phyloP scores from a whole-genome alignment of 148 eudicot species.

The Rhododendron ovatum region DNA sequence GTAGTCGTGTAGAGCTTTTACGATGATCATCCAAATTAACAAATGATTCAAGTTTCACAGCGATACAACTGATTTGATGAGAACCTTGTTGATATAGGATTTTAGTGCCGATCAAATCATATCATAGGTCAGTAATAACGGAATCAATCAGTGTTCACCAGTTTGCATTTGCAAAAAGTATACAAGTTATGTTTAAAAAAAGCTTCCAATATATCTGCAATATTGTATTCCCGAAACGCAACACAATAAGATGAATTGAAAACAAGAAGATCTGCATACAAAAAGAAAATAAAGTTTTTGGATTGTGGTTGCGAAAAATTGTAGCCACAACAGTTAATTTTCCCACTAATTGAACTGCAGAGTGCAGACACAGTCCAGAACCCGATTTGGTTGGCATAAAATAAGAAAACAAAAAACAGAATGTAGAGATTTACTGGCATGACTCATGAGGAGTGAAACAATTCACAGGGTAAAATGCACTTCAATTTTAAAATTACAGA shows the following conservation, averaged over 20 bases:
- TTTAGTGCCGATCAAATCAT: background rate
- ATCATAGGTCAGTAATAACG: background rate
- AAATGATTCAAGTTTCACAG: background rate
- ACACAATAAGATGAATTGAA: background rate
- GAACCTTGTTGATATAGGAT: background rate
- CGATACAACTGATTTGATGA: background rate
- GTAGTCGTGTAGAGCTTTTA: background rate
- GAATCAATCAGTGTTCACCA: background rate
- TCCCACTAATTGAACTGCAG: background rate
- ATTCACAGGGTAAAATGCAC: background rate
- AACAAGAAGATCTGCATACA: background rate
- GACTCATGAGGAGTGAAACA: background rate
- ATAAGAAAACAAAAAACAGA: background rate
- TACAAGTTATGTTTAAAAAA: background rate
- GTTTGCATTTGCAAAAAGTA: background rate
- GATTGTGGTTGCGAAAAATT: background rate
- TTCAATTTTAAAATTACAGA: background rate
- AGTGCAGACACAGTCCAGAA: background rate
- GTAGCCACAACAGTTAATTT: background rate
- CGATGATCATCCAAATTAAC: background rate
- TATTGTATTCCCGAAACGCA: background rate
- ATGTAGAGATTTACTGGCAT: background rate
- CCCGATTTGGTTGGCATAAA: background rate
- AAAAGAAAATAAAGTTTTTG: background rate
- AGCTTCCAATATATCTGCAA: background rate